Conservation (phyloP, 441 rosid genomes). For the Breynia disticha region DNA sequence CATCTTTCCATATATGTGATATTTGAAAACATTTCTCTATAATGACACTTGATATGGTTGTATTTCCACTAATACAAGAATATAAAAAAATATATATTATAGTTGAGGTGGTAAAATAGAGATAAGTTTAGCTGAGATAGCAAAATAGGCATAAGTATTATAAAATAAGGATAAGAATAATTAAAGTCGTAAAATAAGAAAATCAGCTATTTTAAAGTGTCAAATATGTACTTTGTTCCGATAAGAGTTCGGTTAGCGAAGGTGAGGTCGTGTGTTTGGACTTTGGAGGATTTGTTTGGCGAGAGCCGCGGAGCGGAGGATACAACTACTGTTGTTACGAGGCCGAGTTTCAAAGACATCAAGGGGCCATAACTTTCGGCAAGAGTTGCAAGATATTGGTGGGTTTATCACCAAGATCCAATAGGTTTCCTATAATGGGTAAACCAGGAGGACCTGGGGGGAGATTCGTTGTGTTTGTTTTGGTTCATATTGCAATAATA, state of each 20-base stretch:
- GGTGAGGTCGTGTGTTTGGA: slow-evolving; percentile 11
- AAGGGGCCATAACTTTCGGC: slow-evolving; percentile 16
- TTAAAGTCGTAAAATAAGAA: too few relatives aligned
- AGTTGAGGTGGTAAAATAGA: too few relatives aligned
- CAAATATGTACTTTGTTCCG: too few relatives aligned
- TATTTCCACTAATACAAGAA: too few relatives aligned
- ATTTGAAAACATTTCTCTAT: too few relatives aligned
- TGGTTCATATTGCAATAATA: not conserved
- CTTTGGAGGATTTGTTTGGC: slow-evolving; percentile 17
- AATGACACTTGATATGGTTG: too few relatives aligned
- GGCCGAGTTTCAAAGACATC: slow-evolving; percentile 18
- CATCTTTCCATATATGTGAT: too few relatives aligned
- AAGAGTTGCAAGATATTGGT: slow-evolving; percentile 15
- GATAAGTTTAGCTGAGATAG: too few relatives aligned
- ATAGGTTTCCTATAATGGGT: slow-evolving; percentile 16
- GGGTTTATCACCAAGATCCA: slow-evolving; percentile 10
- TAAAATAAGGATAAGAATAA: too few relatives aligned
- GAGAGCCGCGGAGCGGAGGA: slow-evolving; percentile 12
- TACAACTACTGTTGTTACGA: slow-evolving; percentile 9
- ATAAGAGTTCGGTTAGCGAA: slow-evolving; percentile 11
- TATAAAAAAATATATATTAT: too few relatives aligned
- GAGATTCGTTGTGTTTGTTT: slow-evolving; percentile 4
- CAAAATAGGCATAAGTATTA: too few relatives aligned
- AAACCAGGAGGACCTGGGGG: slow-evolving; percentile 19
- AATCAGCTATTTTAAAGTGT: too few relatives aligned